Conservation (phyloP, 2,329 filamentous ascomycete species). For the Pseudofabraea citricarpa region DNA sequence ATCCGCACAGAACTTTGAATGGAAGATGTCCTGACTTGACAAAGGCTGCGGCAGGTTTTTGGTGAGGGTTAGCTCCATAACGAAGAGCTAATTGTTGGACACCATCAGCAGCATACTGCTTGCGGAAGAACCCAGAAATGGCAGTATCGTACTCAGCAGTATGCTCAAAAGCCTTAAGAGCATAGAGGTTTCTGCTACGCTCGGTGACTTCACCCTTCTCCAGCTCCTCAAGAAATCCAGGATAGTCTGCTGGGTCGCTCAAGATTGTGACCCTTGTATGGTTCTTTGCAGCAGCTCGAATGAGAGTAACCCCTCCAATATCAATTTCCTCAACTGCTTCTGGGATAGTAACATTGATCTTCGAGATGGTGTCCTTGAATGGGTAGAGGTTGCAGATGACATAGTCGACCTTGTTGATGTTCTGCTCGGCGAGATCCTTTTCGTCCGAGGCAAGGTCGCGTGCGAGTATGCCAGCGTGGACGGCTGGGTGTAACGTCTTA, state of each 20-base stretch:
- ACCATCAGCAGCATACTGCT: constrained; percentile 87
- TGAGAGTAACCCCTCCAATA: constrained; percentile 93
- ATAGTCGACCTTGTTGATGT: constrained; percentile 91
- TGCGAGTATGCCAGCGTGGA: constrained; percentile 76
- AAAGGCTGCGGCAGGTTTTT: constrained; percentile 91
- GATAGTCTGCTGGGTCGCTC: constrained; percentile 89
- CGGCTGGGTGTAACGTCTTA: constrained; percentile 95
- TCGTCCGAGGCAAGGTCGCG: constrained; percentile 93
- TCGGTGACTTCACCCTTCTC: constrained; percentile 83
- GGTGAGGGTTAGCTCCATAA: constrained; percentile 96
- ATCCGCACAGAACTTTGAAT: constrained; percentile 89
- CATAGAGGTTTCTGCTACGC: constrained; percentile 79
- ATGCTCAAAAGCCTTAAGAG: constrained; percentile 97
- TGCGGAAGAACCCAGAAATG: constrained; percentile 96
- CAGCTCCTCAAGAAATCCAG: constrained; percentile 88
- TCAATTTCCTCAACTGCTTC: constrained; percentile 99
- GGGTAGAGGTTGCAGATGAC: constrained; percentile 99
- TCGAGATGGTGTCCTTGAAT: constrained; percentile 97
- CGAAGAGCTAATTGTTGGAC: constrained; percentile 79
- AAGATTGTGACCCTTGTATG: constrained; percentile 93
- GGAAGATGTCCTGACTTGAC: constrained; percentile 69
- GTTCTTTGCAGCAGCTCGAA: constrained; percentile 97
- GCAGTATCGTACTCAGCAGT: constrained; percentile 94
- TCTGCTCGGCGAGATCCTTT: constrained; percentile 92
- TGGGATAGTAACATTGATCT: constrained; percentile 92